Base-by-base conservation (phyloP, 306 rosid species). In the Glycyrrhiza uralensis region DNA sequence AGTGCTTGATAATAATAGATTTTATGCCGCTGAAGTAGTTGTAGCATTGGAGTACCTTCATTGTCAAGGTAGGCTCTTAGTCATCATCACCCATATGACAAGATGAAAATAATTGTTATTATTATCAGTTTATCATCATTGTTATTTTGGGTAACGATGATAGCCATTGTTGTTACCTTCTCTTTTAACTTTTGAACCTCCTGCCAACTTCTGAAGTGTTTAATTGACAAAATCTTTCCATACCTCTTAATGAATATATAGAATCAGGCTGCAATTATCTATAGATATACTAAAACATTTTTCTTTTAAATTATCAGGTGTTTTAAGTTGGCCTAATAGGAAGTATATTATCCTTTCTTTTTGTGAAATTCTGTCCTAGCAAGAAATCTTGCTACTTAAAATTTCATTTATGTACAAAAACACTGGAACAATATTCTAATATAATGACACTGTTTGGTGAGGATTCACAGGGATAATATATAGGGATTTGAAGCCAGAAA, bases 41-140 rank as follows among this genome's bases (percentile, higher is more conserved):
- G 73, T 89, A 65, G 98, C 97, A 20, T 80, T 94, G 90, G 98
- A 94, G 86, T 94, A 94, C 81, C 98, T 94, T 73, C 98, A 94
- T 74, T 94, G 91, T 76, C 96, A 85, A 80, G 98, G 98, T 94
- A 75, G 64, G 76, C 64, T 70, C 56, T 29, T 62, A 2, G 36
- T 36, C 56, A 24, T 73, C 50, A 55, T 76, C 23, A 24, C 20
- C 38, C 60, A 47, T 12, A 20, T 50, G n/a, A 71, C 70, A 45
- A 11, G 30, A 62, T 45, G 19, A 69, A 36, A 23, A 13, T 17
- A 32, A 68, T 39, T 70, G 39, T 38, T 54, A n/a, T n/a, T n/a
- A n/a, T n/a, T n/a, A n/a, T n/a, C n/a, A n/a, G n/a, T n/a, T n/a
- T n/a, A n/a, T n/a, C n/a, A n/a, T n/a, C n/a, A n/a, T n/a, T n/a